Percentiles rank a stretch among this genome's conserved stretches.
phyloP scores from a whole-genome alignment of 129 eudicot species.

The Chrysanthemum makinoi region DNA sequence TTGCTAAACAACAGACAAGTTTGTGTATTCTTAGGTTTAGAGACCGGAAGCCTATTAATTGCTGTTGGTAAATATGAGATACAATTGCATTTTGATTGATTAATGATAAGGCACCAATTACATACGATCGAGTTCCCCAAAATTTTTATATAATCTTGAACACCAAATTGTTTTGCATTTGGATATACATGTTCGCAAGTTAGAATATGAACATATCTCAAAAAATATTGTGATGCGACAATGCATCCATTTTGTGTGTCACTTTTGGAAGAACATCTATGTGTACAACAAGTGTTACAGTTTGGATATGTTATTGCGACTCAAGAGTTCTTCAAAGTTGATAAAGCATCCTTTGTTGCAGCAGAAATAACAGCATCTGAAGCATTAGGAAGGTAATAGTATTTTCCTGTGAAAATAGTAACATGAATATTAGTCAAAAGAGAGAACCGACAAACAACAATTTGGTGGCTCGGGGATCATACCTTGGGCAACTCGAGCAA shows the following conservation, averaged over 20 bases:
- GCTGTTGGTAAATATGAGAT: not conserved
- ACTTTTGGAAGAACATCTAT: not conserved
- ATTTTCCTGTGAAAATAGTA: conserved; percentile 61
- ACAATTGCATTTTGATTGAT: not conserved
- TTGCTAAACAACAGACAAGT: not conserved
- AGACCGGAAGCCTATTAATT: no score
- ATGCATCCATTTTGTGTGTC: not conserved
- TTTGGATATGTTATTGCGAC: not conserved
- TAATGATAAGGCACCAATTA: no score
- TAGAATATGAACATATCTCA: conserved; percentile 12
- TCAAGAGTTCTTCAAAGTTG: conserved; percentile 76
- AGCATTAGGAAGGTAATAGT: conserved; percentile 94
- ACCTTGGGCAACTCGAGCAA: conserved; percentile 98
- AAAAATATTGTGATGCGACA: conserved; percentile 1
- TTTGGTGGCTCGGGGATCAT: not conserved
- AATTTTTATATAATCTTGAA: not conserved
- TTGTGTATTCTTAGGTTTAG: no score
- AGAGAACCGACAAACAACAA: not conserved
- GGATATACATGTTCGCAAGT: conserved; percentile 10
- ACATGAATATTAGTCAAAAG: conserved; percentile 14
- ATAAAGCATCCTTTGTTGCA: conserved; percentile 83
- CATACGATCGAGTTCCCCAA: no score
- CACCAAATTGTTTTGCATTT: conserved; percentile 1
- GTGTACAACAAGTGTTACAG: conserved; percentile 1
- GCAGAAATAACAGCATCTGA: conserved; percentile 97